Percentiles rank a stretch among this genome's conserved stretches.
phyloP scores from a whole-genome alignment of 345 rosid genomes.

The Hibiscus syriacus region DNA sequence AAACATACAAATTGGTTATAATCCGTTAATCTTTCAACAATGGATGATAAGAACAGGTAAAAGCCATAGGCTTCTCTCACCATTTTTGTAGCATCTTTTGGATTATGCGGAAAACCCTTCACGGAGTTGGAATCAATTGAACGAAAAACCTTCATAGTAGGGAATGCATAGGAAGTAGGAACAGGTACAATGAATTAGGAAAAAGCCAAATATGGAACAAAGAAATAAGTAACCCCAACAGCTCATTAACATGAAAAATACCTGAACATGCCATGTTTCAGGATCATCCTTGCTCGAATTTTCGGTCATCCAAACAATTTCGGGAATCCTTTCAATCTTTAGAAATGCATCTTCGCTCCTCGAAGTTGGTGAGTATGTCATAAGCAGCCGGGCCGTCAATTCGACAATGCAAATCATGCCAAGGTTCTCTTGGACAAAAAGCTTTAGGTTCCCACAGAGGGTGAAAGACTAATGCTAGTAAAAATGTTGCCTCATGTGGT shows the following conservation, averaged over 20 bases:
- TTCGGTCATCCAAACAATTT: constrained; percentile 49
- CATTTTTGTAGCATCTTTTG: constrained; percentile 59
- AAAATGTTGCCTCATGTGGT: neutral
- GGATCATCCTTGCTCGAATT: constrained; percentile 39
- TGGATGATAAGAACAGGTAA: constrained; percentile 2
- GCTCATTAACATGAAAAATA: constrained; percentile 19
- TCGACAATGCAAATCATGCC: constrained; percentile 87
- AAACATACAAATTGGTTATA: constrained; percentile 15
- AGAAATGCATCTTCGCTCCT: constrained; percentile 84
- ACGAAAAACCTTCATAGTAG: constrained; percentile 56
- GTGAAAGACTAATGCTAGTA: neutral
- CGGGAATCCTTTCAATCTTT: constrained; percentile 70
- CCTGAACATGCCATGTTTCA: constrained; percentile 90
- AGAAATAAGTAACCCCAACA: constrained; percentile 2
- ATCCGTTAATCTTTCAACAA: neutral
- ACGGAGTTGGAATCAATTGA: constrained; percentile 90
- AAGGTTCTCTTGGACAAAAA: constrained; percentile 85
- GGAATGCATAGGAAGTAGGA: constrained; percentile 16
- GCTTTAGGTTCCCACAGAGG: constrained; percentile 34
- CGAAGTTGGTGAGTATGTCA: constrained; percentile 76
- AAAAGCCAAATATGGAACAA: neutral
- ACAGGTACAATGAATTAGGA: constrained; percentile 5
- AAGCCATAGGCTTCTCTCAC: constrained; percentile 30
- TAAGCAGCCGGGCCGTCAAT: constrained; percentile 95
- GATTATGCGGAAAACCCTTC: constrained; percentile 75